Evolutionary conservation across 495 filamentous ascomycete genomes (phyloP), one percentile per base, ranked within the genome.

Genomic region (Lasiosphaeris hirsuta): DNA sequence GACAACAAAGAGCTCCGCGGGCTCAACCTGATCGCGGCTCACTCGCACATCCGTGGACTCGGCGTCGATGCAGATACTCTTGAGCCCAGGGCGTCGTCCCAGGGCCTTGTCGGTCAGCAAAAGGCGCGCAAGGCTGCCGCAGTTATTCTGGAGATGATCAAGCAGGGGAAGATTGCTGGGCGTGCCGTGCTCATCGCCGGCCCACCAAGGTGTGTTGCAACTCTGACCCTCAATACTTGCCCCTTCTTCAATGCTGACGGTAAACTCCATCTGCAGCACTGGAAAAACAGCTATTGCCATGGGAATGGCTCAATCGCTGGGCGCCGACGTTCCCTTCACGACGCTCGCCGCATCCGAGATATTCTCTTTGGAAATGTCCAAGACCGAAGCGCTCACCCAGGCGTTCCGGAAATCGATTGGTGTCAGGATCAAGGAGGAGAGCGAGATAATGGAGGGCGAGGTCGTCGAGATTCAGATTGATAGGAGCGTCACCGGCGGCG

Each of bases 401-500:
- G 95, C 95, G 7, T 99, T 99, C 79, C 83, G 94, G 41, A 96
- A 95, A 69, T 95, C 90, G 34, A 97, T 99, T 59, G 95, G 92
- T 51, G 93, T 97, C 53, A 80, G 92, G 53, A 97, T 97, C 73
- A 97, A 95, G 70, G 93, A 97, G 66, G 93, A 97, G 75, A 96
- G 92, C 62, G 92, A 99, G 72, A 93, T 99, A 64, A 97, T 99
- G 73, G 93, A 97, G 77, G 94, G 94, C 59, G 94, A 99, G 73
- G 95, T 97, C 0, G 95, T 99, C 48, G 94, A 99, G 75, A 97
- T 99, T 60, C 95, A 97, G 73, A 97, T 97, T 62, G 94, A 99
- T 73, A 84, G 95, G 48, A 96, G 92, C 63, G 89, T 99, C 19
- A 97, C 94, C 3, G 94, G 94, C 37, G 88, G 89, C 72, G 92